These are phyloP conservation scores for Tricholomella constricta DNA, from an alignment of 768 basidiomycete genomes.

Conservation along the genomic window DNA sequence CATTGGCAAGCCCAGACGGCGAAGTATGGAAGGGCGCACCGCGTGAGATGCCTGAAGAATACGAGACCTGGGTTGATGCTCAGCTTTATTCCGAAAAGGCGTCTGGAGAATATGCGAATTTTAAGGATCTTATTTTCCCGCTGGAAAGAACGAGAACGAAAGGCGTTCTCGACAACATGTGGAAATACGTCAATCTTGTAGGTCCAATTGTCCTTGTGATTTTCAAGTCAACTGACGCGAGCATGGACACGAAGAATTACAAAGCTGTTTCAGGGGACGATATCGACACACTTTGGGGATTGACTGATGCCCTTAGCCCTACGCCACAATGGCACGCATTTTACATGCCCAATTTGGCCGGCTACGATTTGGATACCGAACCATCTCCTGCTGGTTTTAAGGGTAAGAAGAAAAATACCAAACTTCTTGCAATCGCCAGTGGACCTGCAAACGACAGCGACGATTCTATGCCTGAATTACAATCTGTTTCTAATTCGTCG, in stretches of 20 bases:
- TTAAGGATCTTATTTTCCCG: slow-evolving; percentile 60
- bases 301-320: slow-evolving; percentile 51
- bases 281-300: slow-evolving; percentile 66
- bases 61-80: slow-evolving; percentile 70
- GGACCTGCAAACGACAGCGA: slow-evolving; percentile 46
- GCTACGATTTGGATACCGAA: slow-evolving; percentile 27
- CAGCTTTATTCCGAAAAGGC: slow-evolving; percentile 63
- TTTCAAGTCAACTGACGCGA: slow-evolving; percentile 10
- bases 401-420: slow-evolving; percentile 29
- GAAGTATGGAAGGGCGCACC: slow-evolving; percentile 51
- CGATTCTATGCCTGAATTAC: slow-evolving; percentile 66
- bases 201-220: slow-evolving; percentile 17
- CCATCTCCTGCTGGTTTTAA: slow-evolving; percentile 15
- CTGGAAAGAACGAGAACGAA: slow-evolving; percentile 55
- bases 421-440: slow-evolving; percentile 53
- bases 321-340: slow-evolving; percentile 63
- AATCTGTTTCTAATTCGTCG: slow-evolving; percentile 65
- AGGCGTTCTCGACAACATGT: slow-evolving; percentile 57
- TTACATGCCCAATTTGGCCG: slow-evolving; percentile 31
- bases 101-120: slow-evolving; percentile 48
- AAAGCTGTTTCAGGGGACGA: slow-evolving; percentile 48
- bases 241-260: slow-evolving; percentile 56
- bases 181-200: slow-evolving; percentile 65
- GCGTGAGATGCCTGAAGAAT: slow-evolving; percentile 59
- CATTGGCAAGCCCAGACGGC: slow-evolving; percentile 59